Percentiles rank a stretch among this genome's conserved stretches.
These are phyloP conservation scores for Agastache rugosa DNA, from an alignment of 257 asterid species.

Conservation along the genomic window DNA sequence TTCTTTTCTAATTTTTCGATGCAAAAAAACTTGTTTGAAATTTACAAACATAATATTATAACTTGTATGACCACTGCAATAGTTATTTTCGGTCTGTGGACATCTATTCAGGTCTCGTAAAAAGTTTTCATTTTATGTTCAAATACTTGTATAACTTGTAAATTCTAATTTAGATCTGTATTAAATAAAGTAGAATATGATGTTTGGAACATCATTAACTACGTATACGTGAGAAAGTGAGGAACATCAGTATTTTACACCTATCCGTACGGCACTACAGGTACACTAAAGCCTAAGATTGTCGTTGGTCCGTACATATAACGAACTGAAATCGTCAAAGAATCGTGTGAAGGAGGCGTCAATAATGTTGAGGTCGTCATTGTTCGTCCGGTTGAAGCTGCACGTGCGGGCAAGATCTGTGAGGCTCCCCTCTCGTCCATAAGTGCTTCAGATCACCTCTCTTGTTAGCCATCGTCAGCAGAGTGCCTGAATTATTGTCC, in stretches of 20 bases:
- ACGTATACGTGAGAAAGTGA: not conserved
- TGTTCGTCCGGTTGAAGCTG: conserved; percentile 48
- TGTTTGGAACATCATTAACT: not conserved
- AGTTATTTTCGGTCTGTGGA: too few species aligned
- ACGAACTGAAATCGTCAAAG: not conserved
- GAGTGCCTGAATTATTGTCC: conserved; percentile 55
- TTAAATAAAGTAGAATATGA: too few species aligned
- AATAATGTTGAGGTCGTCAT: not conserved
- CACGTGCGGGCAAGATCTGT: conserved; percentile 74
- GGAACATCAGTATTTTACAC: not conserved
- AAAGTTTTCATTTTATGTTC: too few species aligned
- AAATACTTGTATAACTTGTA: not conserved
- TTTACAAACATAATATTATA: too few species aligned
- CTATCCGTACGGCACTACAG: not conserved
- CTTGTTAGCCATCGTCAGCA: conserved; percentile 64
- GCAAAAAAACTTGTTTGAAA: too few species aligned
- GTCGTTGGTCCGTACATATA: not conserved
- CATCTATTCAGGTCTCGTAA: not conserved
- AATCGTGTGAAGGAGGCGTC: not conserved
- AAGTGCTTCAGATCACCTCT: conserved; percentile 74
- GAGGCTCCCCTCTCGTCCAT: conserved; percentile 77
- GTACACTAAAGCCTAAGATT: not conserved
- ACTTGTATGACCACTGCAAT: too few species aligned
- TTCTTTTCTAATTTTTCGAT: too few species aligned
- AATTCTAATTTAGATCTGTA: not conserved